Percentiles rank a stretch among this genome's conserved stretches.
Evolutionary conservation across 805 yeast species (phyloP).

Genomic region (Ogataea nitratoaversa): DNA sequence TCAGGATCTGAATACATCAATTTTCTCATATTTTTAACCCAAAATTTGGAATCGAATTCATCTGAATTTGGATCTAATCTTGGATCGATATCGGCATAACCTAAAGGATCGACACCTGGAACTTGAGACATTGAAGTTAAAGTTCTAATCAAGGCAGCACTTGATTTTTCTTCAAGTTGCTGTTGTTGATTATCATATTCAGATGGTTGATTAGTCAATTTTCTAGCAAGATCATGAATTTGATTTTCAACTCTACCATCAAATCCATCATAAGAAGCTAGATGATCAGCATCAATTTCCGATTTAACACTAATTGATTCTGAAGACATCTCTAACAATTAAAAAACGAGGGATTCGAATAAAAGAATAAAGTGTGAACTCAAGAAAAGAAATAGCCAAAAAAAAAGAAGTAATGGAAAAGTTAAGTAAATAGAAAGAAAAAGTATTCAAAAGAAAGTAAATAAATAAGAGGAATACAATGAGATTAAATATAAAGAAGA

Average conservation of each 20-base stretch:
- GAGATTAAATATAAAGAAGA: too few relatives aligned
- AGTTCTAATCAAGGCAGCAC: constrained; percentile 25
- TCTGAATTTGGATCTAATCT: constrained; percentile 56
- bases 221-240: constrained; percentile 41
- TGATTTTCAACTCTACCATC: constrained; percentile 24
- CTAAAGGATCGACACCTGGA: constrained; percentile 43
- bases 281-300: constrained; percentile 8
- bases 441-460: too few relatives aligned
- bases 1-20: constrained; percentile 52
- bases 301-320: constrained; percentile 21
- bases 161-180: constrained; percentile 5
- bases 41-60: constrained; percentile 54
- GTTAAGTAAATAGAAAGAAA: too few relatives aligned
- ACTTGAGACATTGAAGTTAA: constrained; percentile 50
- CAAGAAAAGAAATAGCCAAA: too few relatives aligned
- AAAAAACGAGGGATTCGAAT: too few relatives aligned
- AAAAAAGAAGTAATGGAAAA: too few relatives aligned
- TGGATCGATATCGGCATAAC: constrained; percentile 28
- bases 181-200: neutral
- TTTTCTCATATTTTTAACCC: constrained; percentile 64
- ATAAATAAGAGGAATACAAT: too few relatives aligned
- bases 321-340: constrained; percentile 12
- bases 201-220: constrained; percentile 22
- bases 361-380: too few relatives aligned
- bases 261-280: constrained; percentile 8